Percentiles rank a stretch among this genome's conserved stretches.
These are phyloP conservation scores for Phytophthora hibernalis DNA, from an alignment of 352 stramenopile genomes.

Conservation along the genomic window DNA sequence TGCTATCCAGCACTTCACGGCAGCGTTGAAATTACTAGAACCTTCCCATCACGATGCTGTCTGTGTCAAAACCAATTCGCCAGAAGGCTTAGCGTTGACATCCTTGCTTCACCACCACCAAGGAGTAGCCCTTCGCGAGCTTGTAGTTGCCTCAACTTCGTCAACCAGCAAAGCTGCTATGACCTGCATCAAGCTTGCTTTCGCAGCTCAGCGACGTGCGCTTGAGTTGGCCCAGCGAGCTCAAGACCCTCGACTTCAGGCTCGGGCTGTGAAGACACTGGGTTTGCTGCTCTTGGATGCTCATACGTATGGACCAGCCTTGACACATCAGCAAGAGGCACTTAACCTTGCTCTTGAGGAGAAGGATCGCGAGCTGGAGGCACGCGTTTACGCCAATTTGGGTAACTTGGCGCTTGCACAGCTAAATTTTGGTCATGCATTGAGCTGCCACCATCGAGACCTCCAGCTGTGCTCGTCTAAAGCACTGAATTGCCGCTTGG, in stretches of 20 bases:
- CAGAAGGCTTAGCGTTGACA: constrained; percentile 33
- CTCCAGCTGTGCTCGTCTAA: constrained; percentile 46
- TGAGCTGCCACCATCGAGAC: constrained; percentile 72
- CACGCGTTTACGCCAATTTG: constrained; percentile 79
- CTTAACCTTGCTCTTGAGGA: constrained; percentile 54
- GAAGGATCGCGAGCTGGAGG: constrained; percentile 70
- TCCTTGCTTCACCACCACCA: constrained; percentile 74
- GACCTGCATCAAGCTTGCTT: constrained; percentile 29
- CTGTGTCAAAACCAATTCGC: neutral
- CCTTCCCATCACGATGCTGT: neutral
- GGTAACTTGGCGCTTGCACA: constrained; percentile 71
- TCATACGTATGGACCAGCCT: constrained; percentile 45
- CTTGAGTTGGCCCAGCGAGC: constrained; percentile 52
- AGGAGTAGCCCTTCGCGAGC: constrained; percentile 71
- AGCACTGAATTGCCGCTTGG: constrained; percentile 59
- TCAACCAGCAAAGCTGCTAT: constrained; percentile 10
- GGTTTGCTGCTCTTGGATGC: constrained; percentile 67
- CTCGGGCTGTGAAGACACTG: constrained; percentile 67
- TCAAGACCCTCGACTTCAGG: constrained; percentile 51
- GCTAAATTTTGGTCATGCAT: constrained; percentile 59
- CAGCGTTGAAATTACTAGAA: constrained; percentile 47
- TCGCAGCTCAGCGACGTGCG: constrained; percentile 55
- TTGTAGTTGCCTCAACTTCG: constrained; percentile 34
- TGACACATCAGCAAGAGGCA: constrained; percentile 73
- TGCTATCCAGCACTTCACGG: constrained; percentile 46